Evolutionary conservation across 1,139 yeast species (phyloP).

Genomic region (Taiozyma sp.): DNA sequence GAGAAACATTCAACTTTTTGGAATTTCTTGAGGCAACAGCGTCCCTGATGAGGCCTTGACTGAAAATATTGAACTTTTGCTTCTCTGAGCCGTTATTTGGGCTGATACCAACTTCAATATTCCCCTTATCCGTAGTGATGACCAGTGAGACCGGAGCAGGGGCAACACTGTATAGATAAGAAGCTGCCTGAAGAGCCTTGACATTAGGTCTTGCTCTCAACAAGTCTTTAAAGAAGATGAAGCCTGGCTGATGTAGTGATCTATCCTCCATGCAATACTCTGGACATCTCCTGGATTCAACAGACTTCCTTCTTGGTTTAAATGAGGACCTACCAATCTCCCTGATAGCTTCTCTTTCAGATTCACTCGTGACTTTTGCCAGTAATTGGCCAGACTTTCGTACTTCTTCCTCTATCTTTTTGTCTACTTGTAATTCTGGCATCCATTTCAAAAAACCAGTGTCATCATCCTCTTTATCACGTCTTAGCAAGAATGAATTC

Average conservation of each 20-base stretch:
- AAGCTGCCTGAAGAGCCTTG: conserved; percentile 33
- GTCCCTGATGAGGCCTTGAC: conserved; percentile 9
- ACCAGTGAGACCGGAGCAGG: conserved; percentile 37
- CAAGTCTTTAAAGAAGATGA: conserved; percentile 34
- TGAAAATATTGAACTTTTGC: conserved; percentile 13
- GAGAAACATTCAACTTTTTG: not conserved
- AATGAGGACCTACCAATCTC: not conserved
- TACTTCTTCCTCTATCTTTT: not conserved
- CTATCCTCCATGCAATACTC: conserved; percentile 16
- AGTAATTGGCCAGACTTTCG: not conserved
- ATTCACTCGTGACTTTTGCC: not conserved
- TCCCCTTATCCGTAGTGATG: conserved; percentile 17
- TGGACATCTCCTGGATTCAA: conserved; percentile 1
- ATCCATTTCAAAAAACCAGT: not conserved
- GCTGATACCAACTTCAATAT: conserved; percentile 11
- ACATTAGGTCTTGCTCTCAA: conserved; percentile 31
- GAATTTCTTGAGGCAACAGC: conserved; percentile 1
- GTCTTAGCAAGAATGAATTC: not conserved
- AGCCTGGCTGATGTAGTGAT: conserved; percentile 28
- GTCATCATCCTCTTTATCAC: not conserved
- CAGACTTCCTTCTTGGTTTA: conserved; percentile 3
- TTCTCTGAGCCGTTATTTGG: conserved; percentile 8
- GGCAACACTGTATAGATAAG: conserved; percentile 42
- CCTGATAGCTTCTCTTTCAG: conserved; percentile 2
- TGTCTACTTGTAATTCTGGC: not conserved